phyloP scores from a whole-genome alignment of 371 early-diverging fungal genomes.

The Mucor velutinosus region DNA sequence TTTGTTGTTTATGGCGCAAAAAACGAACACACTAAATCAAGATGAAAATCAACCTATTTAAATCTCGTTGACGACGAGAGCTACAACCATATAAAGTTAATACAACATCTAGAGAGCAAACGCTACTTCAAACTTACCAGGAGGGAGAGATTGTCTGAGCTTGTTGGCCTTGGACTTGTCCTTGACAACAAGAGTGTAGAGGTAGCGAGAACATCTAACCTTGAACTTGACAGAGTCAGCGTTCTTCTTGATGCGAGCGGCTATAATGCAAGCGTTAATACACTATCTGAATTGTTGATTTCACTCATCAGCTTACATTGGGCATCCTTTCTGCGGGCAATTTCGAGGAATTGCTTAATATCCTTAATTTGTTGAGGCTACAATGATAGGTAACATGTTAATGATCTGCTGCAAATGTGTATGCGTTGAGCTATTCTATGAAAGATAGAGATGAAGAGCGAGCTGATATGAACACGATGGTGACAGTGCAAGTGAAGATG shows the following conservation, averaged over 20 bases:
- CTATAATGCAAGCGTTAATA: conserved; percentile 33
- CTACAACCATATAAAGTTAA: background rate
- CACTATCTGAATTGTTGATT: background rate
- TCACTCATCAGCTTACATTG: background rate
- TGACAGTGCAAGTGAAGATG: background rate
- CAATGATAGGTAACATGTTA: background rate
- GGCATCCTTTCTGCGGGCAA: conserved; percentile 96
- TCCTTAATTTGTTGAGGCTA: conserved; percentile 97
- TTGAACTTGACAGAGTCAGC: conserved; percentile 96
- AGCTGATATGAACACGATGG: background rate
- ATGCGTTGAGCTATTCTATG: background rate
- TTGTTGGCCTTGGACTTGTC: conserved; percentile 97
- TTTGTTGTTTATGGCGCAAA: conserved; percentile 11
- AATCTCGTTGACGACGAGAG: conserved; percentile 9
- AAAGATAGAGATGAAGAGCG: background rate
- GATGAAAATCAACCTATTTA: conserved; percentile 7
- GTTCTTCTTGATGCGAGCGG: conserved; percentile 97
- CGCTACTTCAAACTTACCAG: conserved; percentile 21
- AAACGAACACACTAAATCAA: conserved; percentile 8
- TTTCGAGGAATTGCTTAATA: conserved; percentile 98
- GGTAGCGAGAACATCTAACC: conserved; percentile 96
- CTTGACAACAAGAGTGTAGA: conserved; percentile 96
- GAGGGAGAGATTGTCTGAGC: conserved; percentile 92
- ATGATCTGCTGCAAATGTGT: background rate
- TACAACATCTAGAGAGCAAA: background rate